These are phyloP conservation scores for Suillus clintonianus DNA, from an alignment of 768 basidiomycete genomes.

Conservation along the genomic window DNA sequence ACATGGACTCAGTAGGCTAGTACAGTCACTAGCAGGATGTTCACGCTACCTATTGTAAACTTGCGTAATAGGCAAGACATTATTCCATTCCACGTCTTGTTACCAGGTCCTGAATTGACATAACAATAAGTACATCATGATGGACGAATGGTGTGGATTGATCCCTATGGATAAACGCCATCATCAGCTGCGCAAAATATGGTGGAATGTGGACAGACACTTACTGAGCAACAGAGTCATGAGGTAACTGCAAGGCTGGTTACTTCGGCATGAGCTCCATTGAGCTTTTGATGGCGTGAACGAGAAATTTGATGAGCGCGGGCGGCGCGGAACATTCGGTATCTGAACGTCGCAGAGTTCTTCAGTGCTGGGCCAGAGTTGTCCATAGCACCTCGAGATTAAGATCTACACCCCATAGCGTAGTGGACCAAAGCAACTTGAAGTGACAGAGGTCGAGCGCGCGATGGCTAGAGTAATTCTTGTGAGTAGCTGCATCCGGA, in stretches of 20 bases:
- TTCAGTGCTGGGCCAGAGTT: neutral
- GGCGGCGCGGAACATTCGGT: neutral
- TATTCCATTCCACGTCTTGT: neutral
- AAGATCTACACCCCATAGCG: neutral
- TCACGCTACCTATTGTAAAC: neutral
- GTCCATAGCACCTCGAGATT: neutral
- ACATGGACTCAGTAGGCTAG: neutral
- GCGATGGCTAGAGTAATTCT: too few relatives aligned
- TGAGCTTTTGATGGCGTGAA: neutral
- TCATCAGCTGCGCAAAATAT: neutral
- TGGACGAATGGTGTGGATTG: too few relatives aligned
- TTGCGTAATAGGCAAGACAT: neutral
- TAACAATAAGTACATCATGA: neutral
- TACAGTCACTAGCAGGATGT: neutral
- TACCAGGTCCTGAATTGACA: neutral
- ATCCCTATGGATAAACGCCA: neutral
- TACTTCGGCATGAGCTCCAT: neutral
- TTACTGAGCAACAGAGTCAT: neutral
- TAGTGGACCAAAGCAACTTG: too few relatives aligned
- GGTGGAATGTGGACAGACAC: neutral
- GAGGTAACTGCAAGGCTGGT: too few relatives aligned
- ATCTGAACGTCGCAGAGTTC: neutral
- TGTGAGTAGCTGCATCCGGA: too few relatives aligned
- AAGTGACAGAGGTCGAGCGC: neutral
- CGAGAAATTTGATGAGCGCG: neutral